A percentile compares a stretch with the other conserved stretches of the same genome.
Evolutionary conservation across 257 asterid genomes (phyloP).

Genomic region (Parsonsia alboflavescens): DNA sequence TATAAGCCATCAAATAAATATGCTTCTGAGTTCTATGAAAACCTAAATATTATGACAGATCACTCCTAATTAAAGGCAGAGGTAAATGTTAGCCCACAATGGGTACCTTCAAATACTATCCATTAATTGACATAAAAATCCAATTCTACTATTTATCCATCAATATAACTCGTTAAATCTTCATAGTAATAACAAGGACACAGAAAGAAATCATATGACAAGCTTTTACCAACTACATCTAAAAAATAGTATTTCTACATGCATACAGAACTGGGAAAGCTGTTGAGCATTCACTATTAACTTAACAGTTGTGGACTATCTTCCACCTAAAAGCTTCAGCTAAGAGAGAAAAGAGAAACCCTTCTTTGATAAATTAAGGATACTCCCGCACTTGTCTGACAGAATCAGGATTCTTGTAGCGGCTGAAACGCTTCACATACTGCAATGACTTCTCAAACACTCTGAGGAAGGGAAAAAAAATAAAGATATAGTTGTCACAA

Average conservation of each 20-base stretch:
- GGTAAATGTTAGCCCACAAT: not conserved
- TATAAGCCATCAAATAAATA: not conserved
- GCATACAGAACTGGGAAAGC: not conserved
- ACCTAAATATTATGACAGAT: not conserved
- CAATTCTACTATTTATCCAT: not conserved
- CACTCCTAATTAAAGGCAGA: not conserved
- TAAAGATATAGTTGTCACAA: too few species aligned
- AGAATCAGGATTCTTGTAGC: conserved; percentile 94
- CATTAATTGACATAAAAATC: not conserved
- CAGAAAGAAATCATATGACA: not conserved
- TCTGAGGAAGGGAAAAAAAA: conserved; percentile 32
- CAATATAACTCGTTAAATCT: not conserved
- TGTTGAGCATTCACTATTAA: not conserved
- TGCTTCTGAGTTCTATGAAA: not conserved
- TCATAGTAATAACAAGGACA: not conserved
- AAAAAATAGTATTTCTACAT: not conserved
- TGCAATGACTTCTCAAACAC: conserved; percentile 97
- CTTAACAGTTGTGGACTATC: not conserved
- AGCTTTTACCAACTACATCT: not conserved
- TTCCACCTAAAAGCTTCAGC: not conserved
- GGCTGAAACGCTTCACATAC: conserved; percentile 97
- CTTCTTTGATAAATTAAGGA: conserved; percentile 33
- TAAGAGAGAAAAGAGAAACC: not conserved
- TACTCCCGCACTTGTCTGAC: conserved; percentile 99
- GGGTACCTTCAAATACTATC: not conserved